Evolutionary conservation across 805 yeast species (phyloP).

Genomic region (Kluyveromyces lactis): DNA sequence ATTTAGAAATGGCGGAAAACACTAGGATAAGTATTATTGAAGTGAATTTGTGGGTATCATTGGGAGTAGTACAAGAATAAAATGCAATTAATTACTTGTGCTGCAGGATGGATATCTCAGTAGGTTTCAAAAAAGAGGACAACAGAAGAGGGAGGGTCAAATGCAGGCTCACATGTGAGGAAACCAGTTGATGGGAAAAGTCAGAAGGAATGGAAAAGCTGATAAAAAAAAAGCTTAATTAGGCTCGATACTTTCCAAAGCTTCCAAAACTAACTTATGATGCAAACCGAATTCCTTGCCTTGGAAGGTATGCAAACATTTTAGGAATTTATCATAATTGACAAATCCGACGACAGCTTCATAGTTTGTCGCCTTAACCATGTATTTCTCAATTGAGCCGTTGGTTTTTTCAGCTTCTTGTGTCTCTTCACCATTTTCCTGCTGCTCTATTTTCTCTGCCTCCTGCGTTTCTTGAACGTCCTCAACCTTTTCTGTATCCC

Average conservation of each 20-base stretch:
- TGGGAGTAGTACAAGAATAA: no score
- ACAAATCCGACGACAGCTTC: conserved; percentile 30
- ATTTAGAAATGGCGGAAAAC: no score
- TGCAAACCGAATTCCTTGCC: conserved; percentile 26
- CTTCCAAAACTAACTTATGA: conserved; percentile 12
- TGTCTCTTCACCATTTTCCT: not conserved
- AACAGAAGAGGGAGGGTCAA: no score
- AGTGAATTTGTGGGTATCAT: no score
- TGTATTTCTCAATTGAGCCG: conserved; percentile 16
- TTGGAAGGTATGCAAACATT: conserved; percentile 18
- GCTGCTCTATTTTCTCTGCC: conserved; percentile 3
- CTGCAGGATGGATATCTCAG: no score
- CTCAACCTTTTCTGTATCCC: conserved; percentile 1
- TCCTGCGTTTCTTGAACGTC: not conserved
- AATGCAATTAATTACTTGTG: no score
- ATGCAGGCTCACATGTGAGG: no score
- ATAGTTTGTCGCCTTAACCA: conserved; percentile 19
- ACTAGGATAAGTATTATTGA: no score
- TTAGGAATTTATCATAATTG: conserved; percentile 21
- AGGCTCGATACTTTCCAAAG: conserved; percentile 1
- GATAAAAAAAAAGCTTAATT: not conserved
- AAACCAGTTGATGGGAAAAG: no score
- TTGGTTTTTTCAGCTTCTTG: conserved; percentile 8
- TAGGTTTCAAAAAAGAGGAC: no score
- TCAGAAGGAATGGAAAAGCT: no score